Percentiles rank a stretch among this genome's conserved stretches.
Conservation (phyloP, 345 rosid species). For the Hibiscus syriacus region DNA sequence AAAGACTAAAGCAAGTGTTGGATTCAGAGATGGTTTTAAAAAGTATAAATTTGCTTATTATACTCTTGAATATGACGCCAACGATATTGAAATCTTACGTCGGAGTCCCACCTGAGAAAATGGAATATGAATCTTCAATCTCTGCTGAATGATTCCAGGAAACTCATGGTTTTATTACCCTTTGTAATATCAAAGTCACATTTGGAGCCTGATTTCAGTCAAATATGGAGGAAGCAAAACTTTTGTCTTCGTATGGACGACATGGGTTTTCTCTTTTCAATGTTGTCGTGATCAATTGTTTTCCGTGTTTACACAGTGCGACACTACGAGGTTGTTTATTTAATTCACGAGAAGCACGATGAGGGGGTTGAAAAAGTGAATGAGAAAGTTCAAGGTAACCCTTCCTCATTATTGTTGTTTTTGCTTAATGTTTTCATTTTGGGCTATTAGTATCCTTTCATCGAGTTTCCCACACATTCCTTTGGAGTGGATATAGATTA, state of each 20-base stretch:
- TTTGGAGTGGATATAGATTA: neutral
- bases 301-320: conserved; percentile 47
- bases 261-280: neutral
- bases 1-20: neutral
- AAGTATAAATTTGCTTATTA: neutral
- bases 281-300: neutral
- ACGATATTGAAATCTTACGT: neutral
- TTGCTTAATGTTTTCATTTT: neutral
- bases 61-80: neutral
- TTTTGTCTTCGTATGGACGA: neutral
- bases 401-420: neutral
- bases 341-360: conserved; percentile 80
- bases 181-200: neutral
- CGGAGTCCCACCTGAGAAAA: neutral
- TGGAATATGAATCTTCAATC: neutral
- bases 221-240: neutral
- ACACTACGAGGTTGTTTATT: conserved; percentile 89
- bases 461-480: neutral
- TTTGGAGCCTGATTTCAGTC: neutral
- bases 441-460: neutral
- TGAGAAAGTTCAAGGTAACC: conserved; percentile 80
- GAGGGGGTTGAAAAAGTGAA: conserved; percentile 67
- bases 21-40: neutral
- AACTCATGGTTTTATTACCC: neutral
- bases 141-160: neutral